Evolutionary conservation across 345 rosid genomes (phyloP), one percentile per base, ranked within the genome.

Genomic region (Crucihimalaya himalaica): DNA sequence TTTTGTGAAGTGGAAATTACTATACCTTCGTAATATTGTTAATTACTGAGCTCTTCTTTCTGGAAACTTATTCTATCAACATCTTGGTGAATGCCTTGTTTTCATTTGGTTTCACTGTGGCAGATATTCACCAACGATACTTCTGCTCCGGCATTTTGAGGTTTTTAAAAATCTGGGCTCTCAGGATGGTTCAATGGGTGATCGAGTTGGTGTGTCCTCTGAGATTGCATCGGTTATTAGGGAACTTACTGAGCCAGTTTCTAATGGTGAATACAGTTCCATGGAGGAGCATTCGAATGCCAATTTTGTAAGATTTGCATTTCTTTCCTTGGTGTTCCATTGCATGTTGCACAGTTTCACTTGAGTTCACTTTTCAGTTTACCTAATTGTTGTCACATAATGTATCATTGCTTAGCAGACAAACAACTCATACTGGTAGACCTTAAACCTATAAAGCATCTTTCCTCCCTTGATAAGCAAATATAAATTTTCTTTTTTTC

Each of bases 141-240:
- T 95, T 84, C 81, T 95, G 75, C 99, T 92, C 55, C 92, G 85
- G 62, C 96, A 89, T 81, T 95, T 95, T 75, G 97, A 95, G 51
- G 91, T 86, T 81, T 85, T 92, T n/a, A 87, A 82, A 73, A 82
- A 87, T 82, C 72, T 87, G 83, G 86, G 63, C 58, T 87, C 89
- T 16, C 84, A 83, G 40, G 97, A 89, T 61, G 90, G 96, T 72
- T 85, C 84, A 68, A 76, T 79, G 68, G 85, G 81, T 70, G 93
- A 95, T 62, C 99, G 84, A 81, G 86, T 82, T 78, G 99, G 97
- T 47, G 78, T 86, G 29, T 73, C 80, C 75, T 86, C 89, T 52
- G 97, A 95, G 82, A 83, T 87, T 79, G 97, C 97, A 79, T 87
- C 99, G 25, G 85, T 88, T 55, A 85, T 92, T 71, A 85, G 96